A percentile compares a stretch with the other conserved stretches of the same genome.
Evolutionary conservation across 805 yeast genomes (phyloP).

Genomic region (Kuraishia molischiana): DNA sequence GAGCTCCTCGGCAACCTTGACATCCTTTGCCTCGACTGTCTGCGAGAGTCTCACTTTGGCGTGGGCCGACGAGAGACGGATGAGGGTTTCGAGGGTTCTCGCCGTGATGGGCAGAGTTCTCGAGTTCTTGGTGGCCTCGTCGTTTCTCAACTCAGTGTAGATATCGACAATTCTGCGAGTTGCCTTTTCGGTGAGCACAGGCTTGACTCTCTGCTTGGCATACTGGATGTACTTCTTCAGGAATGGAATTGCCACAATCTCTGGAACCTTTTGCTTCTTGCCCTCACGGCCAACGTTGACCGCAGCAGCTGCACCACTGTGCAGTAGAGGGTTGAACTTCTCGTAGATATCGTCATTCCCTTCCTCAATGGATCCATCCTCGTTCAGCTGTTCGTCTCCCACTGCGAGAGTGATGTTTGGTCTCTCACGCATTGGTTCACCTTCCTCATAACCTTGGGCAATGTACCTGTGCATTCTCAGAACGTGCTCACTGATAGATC

Average conservation of each 20-base stretch:
- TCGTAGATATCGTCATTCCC: constrained; percentile 63
- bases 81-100: constrained; percentile 93
- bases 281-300: constrained; percentile 19
- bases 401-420: constrained; percentile 66
- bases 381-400: constrained; percentile 47
- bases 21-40: constrained; percentile 67
- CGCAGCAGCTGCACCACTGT: constrained; percentile 59
- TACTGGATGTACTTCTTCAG: constrained; percentile 88
- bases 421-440: constrained; percentile 85
- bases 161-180: constrained; percentile 71
- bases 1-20: constrained; percentile 75
- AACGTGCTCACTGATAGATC: constrained; percentile 89
- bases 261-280: constrained; percentile 24
- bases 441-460: constrained; percentile 83
- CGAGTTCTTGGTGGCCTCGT: constrained; percentile 52
- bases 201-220: constrained; percentile 81
- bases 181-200: constrained; percentile 70
- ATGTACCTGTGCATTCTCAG: constrained; percentile 85
- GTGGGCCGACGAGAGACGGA: constrained; percentile 92
- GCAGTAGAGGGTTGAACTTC: constrained; percentile 71
- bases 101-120: constrained; percentile 93
- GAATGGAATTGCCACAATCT: constrained; percentile 70
- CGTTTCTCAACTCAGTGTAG: constrained; percentile 77
- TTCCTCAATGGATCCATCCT: constrained; percentile 30
- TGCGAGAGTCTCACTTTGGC: constrained; percentile 88